These are phyloP conservation scores for Alternaria ventricosa DNA, from an alignment of 2,329 filamentous ascomycete species.

Conservation along the genomic window DNA sequence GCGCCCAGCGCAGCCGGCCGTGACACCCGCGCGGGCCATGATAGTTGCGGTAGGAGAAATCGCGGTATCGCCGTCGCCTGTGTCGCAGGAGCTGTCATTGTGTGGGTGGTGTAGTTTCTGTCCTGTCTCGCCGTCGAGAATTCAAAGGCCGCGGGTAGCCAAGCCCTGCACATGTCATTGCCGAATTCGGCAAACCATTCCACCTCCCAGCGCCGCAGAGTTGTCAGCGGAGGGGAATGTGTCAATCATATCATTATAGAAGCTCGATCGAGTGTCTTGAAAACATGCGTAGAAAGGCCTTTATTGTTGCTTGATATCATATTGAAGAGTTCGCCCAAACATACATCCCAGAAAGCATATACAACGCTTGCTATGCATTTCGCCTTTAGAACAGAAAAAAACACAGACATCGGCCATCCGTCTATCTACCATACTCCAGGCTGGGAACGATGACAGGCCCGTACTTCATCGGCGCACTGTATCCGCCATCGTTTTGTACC, in stretches of 20 bases:
- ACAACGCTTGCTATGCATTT: conserved; percentile 34
- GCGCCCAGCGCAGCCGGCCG: conserved; percentile 24
- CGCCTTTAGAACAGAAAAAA: conserved; percentile 15
- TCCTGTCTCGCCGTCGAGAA: conserved; percentile 8
- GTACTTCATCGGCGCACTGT: conserved; percentile 87
- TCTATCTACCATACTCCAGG: conserved; percentile 58
- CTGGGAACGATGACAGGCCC: conserved; percentile 93
- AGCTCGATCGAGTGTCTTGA: not conserved
- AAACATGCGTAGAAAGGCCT: not conserved
- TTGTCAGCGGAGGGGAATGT: not conserved
- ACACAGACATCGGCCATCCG: not conserved
- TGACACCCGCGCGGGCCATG: conserved; percentile 40
- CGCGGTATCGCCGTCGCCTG: conserved; percentile 45
- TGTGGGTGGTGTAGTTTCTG: conserved; percentile 23
- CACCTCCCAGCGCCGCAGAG: conserved; percentile 2
- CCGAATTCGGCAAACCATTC: conserved; percentile 28
- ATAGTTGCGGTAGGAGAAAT: conserved; percentile 47
- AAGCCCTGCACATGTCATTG: conserved; percentile 26
- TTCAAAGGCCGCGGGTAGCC: conserved; percentile 17
- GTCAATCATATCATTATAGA: not conserved
- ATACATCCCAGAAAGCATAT: conserved; percentile 1
- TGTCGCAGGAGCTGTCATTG: conserved; percentile 33
- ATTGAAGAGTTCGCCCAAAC: not conserved
- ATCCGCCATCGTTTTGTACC: conserved; percentile 88
- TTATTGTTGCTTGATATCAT: conserved; percentile 3